These are phyloP conservation scores for Globisporangium spinosum DNA, from an alignment of 352 stramenopile genomes.

Conservation along the genomic window DNA sequence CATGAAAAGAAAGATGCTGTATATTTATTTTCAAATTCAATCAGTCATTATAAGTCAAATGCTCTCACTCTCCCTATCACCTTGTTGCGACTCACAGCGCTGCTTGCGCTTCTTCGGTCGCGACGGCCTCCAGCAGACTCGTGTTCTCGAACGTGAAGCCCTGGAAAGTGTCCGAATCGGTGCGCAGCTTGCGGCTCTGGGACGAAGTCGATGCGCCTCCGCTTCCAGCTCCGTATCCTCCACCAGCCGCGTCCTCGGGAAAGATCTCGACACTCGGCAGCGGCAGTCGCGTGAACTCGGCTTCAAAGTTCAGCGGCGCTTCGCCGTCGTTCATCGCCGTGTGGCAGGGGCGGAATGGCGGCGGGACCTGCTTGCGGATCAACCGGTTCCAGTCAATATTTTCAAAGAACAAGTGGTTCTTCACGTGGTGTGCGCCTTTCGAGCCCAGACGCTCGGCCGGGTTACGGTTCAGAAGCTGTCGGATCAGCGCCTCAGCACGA, in stretches of 20 bases:
- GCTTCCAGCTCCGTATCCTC: conserved; percentile 2
- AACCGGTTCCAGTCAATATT: conserved; percentile 69
- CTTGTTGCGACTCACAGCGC: not conserved
- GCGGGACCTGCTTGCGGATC: conserved; percentile 50
- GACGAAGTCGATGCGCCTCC: conserved; percentile 15
- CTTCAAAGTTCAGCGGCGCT: conserved; percentile 81
- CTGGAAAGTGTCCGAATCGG: conserved; percentile 75
- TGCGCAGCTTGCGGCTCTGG: conserved; percentile 24
- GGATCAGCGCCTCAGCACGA: conserved; percentile 70
- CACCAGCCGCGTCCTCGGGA: not conserved
- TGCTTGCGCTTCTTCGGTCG: conserved; percentile 12
- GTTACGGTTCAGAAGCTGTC: conserved; percentile 77
- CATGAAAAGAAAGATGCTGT: not conserved
- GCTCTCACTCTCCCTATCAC: not conserved
- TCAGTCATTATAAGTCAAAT: not conserved
- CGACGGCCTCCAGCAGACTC: conserved; percentile 52
- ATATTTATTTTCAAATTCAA: not conserved
- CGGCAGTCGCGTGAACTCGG: conserved; percentile 83
- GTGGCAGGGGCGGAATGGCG: conserved; percentile 75
- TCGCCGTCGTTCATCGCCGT: conserved; percentile 69
- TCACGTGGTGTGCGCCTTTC: conserved; percentile 66
- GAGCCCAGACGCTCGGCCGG: conserved; percentile 60
- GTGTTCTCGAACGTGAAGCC: conserved; percentile 81
- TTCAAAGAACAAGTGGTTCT: conserved; percentile 78
- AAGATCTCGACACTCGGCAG: conserved; percentile 59